Percentiles rank a stretch among this genome's conserved stretches.
These are phyloP conservation scores for Rhodamnia argentea DNA, from an alignment of 345 rosid species.

Conservation along the genomic window DNA sequence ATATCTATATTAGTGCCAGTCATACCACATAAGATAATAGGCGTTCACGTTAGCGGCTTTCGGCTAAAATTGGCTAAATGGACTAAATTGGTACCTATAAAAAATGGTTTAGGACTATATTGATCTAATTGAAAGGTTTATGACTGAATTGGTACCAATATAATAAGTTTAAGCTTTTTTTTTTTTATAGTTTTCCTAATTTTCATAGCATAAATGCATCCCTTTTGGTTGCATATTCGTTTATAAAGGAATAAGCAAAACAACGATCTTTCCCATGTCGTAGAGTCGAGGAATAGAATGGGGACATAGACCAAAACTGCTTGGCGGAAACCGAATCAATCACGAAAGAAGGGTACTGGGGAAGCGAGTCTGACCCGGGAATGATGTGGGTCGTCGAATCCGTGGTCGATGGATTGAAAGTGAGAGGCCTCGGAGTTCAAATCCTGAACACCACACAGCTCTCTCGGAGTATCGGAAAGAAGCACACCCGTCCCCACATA, in stretches of 20 bases:
- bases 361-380: conserved; percentile 32
- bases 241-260: neutral
- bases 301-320: conserved; percentile 33
- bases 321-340: conserved; percentile 45
- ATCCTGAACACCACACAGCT: conserved; percentile 70
- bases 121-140: too few species aligned
- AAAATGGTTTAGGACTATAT: too few species aligned
- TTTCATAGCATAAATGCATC: neutral
- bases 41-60: too few species aligned
- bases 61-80: too few species aligned
- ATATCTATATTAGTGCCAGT: too few species aligned
- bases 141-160: too few species aligned
- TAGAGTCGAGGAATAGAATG: conserved; percentile 77
- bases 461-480: conserved; percentile 72
- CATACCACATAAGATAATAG: too few species aligned
- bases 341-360: conserved; percentile 36
- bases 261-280: neutral
- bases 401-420: conserved; percentile 22
- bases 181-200: neutral
- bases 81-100: too few species aligned
- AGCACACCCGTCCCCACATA: conserved; percentile 55
- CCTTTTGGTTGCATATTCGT: neutral
- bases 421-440: conserved; percentile 37
- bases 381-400: conserved; percentile 46
- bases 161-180: too few species aligned